A percentile compares a stretch with the other conserved stretches of the same genome.
These are phyloP conservation scores for Linum tenue DNA, from an alignment of 345 rosid genomes.

Conservation along the genomic window DNA sequence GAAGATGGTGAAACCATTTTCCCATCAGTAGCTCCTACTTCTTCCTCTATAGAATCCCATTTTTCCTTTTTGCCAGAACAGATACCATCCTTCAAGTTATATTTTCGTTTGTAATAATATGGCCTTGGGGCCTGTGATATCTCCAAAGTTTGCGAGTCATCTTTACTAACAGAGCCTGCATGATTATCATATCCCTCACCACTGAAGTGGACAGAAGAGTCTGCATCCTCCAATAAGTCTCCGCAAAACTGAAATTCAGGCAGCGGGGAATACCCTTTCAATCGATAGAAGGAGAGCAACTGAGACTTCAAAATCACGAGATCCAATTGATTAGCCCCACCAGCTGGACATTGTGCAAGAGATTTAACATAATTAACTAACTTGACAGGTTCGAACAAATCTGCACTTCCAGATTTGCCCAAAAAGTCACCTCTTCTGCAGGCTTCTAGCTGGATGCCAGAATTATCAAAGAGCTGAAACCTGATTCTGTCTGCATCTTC, in stretches of 20 bases:
- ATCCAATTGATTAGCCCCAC: conserved; percentile 42
- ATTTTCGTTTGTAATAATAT: conserved; percentile 44
- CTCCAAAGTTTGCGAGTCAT: conserved; percentile 23
- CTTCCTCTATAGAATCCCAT: conserved; percentile 39
- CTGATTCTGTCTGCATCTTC: conserved; percentile 31
- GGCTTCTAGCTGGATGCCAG: conserved; percentile 44
- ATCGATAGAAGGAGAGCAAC: conserved; percentile 41
- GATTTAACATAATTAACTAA: conserved; percentile 39
- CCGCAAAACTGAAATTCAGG: conserved; percentile 40
- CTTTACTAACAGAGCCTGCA: conserved; percentile 10
- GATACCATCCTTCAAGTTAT: conserved; percentile 46
- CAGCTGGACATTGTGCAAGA: conserved; percentile 41
- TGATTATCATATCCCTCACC: conserved; percentile 18
- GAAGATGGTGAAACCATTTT: conserved; percentile 34
- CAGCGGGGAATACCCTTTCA: conserved; percentile 38
- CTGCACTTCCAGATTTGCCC: conserved; percentile 20
- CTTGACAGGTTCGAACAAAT: conserved; percentile 37
- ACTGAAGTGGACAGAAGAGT: conserved; percentile 13
- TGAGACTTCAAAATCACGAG: conserved; percentile 51
- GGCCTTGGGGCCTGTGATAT: conserved; percentile 23
- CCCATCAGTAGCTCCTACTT: conserved; percentile 28
- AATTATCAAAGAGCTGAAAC: conserved; percentile 43
- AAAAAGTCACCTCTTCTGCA: conserved; percentile 24
- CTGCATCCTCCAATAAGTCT: conserved; percentile 26
- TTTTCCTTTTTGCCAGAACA: conserved; percentile 43